Evolutionary conservation across 331 rosid genomes (phyloP).

Genomic region (Telfairia occidentalis): DNA sequence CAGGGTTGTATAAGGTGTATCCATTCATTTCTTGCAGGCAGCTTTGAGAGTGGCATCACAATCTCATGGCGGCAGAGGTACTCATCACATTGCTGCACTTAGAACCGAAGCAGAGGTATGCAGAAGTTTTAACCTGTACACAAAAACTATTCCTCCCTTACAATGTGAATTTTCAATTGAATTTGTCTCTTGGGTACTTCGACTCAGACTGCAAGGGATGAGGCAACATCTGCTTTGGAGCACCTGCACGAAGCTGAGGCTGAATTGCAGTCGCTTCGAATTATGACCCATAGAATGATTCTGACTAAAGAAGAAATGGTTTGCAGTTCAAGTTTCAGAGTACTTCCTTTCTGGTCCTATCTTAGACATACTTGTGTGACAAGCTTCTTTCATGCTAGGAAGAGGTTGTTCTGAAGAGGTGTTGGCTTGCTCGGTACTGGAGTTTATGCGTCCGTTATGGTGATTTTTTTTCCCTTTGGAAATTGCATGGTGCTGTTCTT

Average conservation of each 20-base stretch:
- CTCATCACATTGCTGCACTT: constrained; percentile 29
- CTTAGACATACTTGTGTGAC: constrained; percentile 21
- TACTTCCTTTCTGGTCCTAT: constrained; percentile 16
- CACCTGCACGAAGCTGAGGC: constrained; percentile 42
- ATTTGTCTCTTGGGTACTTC: constrained; percentile 12
- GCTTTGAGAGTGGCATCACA: constrained; percentile 55
- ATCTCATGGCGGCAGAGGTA: constrained; percentile 34
- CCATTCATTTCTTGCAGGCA: constrained; percentile 36
- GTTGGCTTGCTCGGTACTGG: constrained; percentile 97
- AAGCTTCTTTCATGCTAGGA: constrained; percentile 43
- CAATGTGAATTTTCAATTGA: not conserved
- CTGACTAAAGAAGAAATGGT: constrained; percentile 84
- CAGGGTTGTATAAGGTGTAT: not conserved
- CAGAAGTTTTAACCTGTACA: constrained; percentile 40
- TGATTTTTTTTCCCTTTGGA: constrained; percentile 17
- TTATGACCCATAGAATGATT: constrained; percentile 66
- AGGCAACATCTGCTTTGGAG: constrained; percentile 43
- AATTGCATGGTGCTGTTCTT: not conserved
- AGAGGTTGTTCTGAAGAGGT: constrained; percentile 88
- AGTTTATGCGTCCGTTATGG: constrained; percentile 60
- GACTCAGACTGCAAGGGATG: constrained; percentile 45
- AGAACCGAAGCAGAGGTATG: constrained; percentile 66
- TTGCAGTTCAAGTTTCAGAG: constrained; percentile 16
- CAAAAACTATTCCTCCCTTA: not conserved
- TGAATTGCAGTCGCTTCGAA: constrained; percentile 33